Conservation (phyloP, 2,329 filamentous ascomycete species). For the Diaporthe sp. region DNA sequence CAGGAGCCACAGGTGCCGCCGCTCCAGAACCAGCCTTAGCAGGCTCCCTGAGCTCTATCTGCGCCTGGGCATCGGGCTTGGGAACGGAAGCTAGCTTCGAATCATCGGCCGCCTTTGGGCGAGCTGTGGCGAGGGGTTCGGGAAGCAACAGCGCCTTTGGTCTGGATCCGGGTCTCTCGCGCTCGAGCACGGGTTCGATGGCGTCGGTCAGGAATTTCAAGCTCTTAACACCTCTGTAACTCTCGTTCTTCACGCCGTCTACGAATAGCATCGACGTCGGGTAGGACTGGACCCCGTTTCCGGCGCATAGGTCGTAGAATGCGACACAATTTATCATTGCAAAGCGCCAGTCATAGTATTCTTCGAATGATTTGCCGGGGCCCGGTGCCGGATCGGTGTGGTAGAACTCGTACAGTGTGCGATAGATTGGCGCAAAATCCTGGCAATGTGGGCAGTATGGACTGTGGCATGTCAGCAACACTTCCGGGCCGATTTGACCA, state of each 20-base stretch:
- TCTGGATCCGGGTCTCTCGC: constrained; percentile 84
- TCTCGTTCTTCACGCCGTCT: constrained; percentile 77
- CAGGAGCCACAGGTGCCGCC: constrained; percentile 10
- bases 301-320: constrained; percentile 81
- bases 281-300: constrained; percentile 76
- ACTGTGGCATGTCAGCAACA: constrained; percentile 55
- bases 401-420: constrained; percentile 96
- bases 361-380: constrained; percentile 74
- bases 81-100: constrained; percentile 34
- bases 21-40: constrained; percentile 47
- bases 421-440: constrained; percentile 85
- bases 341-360: constrained; percentile 92
- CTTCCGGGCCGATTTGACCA: constrained; percentile 30
- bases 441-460: constrained; percentile 80
- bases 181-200: constrained; percentile 83
- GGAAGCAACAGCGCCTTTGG: constrained; percentile 78
- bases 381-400: constrained; percentile 82
- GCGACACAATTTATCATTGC: constrained; percentile 88
- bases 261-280: constrained; percentile 87
- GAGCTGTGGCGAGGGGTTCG: constrained; percentile 72
- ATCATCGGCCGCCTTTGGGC: constrained; percentile 36
- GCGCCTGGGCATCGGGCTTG: constrained; percentile 39
- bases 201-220: constrained; percentile 76
- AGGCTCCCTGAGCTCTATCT: constrained; percentile 47
- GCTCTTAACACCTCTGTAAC: constrained; percentile 75